These are phyloP conservation scores for Nasturtium officinale DNA, from an alignment of 345 rosid genomes.

Conservation along the genomic window DNA sequence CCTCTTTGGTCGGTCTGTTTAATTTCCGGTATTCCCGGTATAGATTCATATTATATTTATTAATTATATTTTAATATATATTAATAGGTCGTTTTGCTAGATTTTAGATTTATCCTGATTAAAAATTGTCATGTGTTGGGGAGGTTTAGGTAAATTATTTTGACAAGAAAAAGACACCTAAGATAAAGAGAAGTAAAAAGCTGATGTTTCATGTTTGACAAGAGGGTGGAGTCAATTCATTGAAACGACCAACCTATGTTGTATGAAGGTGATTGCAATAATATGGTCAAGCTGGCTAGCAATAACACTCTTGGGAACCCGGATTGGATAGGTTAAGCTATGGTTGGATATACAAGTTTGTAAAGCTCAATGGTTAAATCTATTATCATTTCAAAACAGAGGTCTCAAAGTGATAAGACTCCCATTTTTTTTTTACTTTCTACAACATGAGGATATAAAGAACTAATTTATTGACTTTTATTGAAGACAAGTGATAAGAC, in stretches of 20 bases:
- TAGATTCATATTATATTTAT: constrained; percentile 16
- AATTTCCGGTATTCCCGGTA: not conserved
- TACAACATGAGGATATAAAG: not conserved
- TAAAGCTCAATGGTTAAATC: not conserved
- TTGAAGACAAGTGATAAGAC: too few species aligned
- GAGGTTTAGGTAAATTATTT: not conserved
- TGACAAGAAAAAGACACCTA: too few species aligned
- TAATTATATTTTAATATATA: constrained; percentile 1
- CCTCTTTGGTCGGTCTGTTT: not conserved
- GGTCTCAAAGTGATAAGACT: not conserved
- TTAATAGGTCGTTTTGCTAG: not conserved
- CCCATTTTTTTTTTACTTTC: not conserved
- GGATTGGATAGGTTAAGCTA: not conserved
- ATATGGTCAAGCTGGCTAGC: not conserved
- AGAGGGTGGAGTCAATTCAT: too few species aligned
- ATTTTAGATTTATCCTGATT: not conserved
- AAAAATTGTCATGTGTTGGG: too few species aligned
- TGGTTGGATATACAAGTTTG: too few species aligned
- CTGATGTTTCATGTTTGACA: not conserved
- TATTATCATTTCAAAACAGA: not conserved
- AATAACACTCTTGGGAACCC: not conserved
- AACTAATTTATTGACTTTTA: not conserved
- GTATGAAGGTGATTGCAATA: not conserved
- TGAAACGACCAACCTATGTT: too few species aligned
- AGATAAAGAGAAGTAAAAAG: too few species aligned